These are phyloP conservation scores for Sugiyamaella marilandica DNA, from an alignment of 805 yeast genomes.

Conservation along the genomic window DNA sequence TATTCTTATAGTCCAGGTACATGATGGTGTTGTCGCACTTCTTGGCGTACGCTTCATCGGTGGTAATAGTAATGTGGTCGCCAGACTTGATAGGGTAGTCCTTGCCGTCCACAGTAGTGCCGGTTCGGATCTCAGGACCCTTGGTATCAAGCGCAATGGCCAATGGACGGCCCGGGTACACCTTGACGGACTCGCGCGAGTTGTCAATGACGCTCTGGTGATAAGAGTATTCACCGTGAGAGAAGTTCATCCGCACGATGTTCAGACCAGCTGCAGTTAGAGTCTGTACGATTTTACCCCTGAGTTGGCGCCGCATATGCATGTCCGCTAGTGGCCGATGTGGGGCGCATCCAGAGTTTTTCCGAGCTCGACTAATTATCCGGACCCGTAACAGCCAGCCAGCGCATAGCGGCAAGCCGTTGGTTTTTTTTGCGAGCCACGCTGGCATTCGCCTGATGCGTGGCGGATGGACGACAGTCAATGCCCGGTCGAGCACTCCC, in stretches of 20 bases:
- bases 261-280: constrained; percentile 71
- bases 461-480: too few relatives aligned
- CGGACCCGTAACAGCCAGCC: neutral
- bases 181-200: constrained; percentile 87
- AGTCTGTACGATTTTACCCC: neutral
- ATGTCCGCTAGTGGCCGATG: constrained; percentile 1
- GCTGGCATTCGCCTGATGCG: too few relatives aligned
- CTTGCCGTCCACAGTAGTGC: constrained; percentile 73
- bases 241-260: constrained; percentile 98
- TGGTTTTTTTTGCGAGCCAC: too few relatives aligned
- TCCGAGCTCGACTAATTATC: neutral
- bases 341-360: constrained; percentile 2
- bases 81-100: constrained; percentile 81
- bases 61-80: constrained; percentile 91
- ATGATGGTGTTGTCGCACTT: constrained; percentile 72
- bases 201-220: constrained; percentile 96
- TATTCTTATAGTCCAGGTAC: constrained; percentile 93
- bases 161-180: constrained; percentile 91
- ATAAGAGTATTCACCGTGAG: constrained; percentile 97
- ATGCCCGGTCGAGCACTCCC: too few relatives aligned
- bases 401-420: too few relatives aligned
- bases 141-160: constrained; percentile 98
- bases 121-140: constrained; percentile 99
- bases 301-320: neutral
- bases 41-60: constrained; percentile 74